Evolutionary conservation across 2,329 filamentous ascomycete genomes (phyloP).

Genomic region (Sordariomycetes sp.): DNA sequence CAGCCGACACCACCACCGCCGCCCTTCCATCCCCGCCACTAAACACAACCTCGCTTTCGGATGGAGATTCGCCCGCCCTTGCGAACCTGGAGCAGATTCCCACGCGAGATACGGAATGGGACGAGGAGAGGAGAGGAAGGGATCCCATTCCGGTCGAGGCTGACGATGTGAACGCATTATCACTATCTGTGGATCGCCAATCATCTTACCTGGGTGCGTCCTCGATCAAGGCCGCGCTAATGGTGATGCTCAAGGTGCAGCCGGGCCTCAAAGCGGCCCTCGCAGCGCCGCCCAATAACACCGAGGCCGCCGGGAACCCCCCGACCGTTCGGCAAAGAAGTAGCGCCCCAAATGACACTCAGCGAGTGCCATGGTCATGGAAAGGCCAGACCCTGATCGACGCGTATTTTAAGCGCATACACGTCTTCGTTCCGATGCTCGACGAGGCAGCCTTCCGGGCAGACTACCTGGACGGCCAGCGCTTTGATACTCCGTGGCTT

Average conservation of each 20-base stretch:
- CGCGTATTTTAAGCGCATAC: conserved; percentile 65
- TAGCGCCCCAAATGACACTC: conserved; percentile 32
- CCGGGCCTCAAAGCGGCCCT: conserved; percentile 33
- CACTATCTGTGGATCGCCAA: conserved; percentile 47
- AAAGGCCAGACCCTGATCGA: conserved; percentile 61
- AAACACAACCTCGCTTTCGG: conserved; percentile 36
- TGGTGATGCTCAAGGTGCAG: conserved; percentile 55
- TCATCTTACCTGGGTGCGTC: conserved; percentile 61
- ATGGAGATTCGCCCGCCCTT: conserved; percentile 37
- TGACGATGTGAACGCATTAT: conserved; percentile 45
- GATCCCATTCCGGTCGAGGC: conserved; percentile 52
- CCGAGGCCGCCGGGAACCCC: conserved; percentile 33
- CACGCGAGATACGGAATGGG: conserved; percentile 52
- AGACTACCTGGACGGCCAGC: conserved; percentile 40
- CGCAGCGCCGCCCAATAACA: conserved; percentile 33
- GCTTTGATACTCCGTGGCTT: conserved; percentile 60
- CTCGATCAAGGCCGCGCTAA: conserved; percentile 63
- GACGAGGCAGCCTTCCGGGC: conserved; percentile 60
- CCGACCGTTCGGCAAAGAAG: conserved; percentile 30
- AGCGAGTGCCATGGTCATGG: conserved; percentile 45
- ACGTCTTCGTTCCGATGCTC: conserved; percentile 62
- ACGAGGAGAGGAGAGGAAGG: conserved; percentile 47
- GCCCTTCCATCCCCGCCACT: conserved; percentile 43
- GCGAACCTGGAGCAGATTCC: conserved; percentile 59
- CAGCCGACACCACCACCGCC: conserved; percentile 24